Conservation (phyloP, 1,284 basidiomycete genomes). For the Mycosarcoma mackinlayi region DNA sequence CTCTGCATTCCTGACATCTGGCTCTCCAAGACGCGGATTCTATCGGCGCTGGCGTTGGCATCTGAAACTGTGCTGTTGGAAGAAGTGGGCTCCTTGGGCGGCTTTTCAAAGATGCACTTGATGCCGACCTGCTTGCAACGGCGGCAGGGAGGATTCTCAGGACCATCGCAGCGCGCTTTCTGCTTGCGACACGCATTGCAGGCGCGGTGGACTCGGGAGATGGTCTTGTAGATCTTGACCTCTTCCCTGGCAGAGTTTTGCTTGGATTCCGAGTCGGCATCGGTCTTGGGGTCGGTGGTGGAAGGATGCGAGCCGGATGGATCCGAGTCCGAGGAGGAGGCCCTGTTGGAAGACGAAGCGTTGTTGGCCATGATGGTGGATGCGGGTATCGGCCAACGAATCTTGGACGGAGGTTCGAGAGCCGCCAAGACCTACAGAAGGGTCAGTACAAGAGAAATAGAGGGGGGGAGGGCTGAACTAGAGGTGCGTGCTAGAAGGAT, state of each 20-base stretch:
- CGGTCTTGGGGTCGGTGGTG: not conserved
- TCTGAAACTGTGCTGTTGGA: conserved; percentile 65
- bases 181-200: conserved; percentile 57
- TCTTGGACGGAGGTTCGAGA: no score
- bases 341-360: not conserved
- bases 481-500: not conserved
- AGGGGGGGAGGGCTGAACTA: no score
- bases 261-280: conserved; percentile 20
- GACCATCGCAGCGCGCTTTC: conserved; percentile 48
- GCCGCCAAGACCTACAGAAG: no score
- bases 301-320: conserved; percentile 1
- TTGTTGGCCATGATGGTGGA: conserved; percentile 14
- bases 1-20: conserved; percentile 47
- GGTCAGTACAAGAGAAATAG: no score
- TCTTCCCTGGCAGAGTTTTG: conserved; percentile 15
- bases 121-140: conserved; percentile 86
- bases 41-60: conserved; percentile 70
- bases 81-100: conserved; percentile 77
- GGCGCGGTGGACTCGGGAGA: conserved; percentile 46
- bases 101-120: conserved; percentile 89
- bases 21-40: conserved; percentile 31
- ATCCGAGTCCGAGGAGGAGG: conserved; percentile 14
- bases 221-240: conserved; percentile 46
- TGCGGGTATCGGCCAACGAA: not conserved
- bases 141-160: conserved; percentile 80